phyloP scores from a whole-genome alignment of 768 basidiomycete species.

The Lactarius psammicola region DNA sequence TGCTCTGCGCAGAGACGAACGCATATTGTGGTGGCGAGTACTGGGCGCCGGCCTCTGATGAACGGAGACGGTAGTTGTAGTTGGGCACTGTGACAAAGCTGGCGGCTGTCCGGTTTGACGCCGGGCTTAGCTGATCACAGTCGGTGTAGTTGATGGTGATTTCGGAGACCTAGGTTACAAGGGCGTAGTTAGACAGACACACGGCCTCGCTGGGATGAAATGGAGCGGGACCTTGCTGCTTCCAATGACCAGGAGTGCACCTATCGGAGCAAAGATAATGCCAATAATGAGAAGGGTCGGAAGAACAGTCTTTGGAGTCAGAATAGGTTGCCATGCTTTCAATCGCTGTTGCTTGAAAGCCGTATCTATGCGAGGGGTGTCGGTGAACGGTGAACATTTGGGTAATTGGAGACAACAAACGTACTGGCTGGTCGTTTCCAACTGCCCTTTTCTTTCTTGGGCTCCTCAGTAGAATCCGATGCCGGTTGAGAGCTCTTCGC shows the following conservation, averaged over 20 bases:
- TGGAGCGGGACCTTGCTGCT: constrained; percentile 51
- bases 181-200: constrained; percentile 4
- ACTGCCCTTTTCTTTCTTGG: constrained; percentile 78
- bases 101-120: constrained; percentile 40
- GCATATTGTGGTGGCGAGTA: constrained; percentile 66
- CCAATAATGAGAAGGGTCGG: constrained; percentile 96
- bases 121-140: constrained; percentile 65
- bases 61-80: constrained; percentile 64
- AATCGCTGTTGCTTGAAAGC: constrained; percentile 99
- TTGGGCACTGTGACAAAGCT: constrained; percentile 58
- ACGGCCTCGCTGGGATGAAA: background rate
- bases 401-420: constrained; percentile 34
- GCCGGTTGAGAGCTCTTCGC: constrained; percentile 29
- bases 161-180: constrained; percentile 65
- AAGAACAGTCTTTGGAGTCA: constrained; percentile 95
- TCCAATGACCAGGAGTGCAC: constrained; percentile 93
- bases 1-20: constrained; percentile 54
- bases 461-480: constrained; percentile 36
- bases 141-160: constrained; percentile 95
- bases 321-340: constrained; percentile 99
- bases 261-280: constrained; percentile 93
- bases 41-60: constrained; percentile 51
- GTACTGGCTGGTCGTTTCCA: constrained; percentile 84
- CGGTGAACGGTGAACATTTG: constrained; percentile 26
- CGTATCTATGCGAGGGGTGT: constrained; percentile 60